Evolutionary conservation across 768 basidiomycete genomes (phyloP).

Genomic region (Wakefieldia striispora): DNA sequence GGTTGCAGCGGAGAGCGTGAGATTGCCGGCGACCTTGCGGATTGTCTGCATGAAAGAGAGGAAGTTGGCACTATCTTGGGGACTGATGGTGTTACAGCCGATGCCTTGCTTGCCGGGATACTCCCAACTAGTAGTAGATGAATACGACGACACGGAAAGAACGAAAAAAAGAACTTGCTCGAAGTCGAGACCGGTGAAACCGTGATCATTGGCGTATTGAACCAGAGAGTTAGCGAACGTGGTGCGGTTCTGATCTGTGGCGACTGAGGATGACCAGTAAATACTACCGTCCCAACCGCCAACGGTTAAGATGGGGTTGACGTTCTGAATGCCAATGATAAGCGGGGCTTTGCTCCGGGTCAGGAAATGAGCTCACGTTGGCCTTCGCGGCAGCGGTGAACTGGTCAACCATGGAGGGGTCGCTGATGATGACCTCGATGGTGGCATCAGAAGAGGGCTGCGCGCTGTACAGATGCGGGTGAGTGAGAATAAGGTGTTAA

Average conservation of each 20-base stretch:
- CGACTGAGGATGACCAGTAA: slow-evolving; percentile 61
- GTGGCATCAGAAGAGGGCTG: slow-evolving; percentile 19
- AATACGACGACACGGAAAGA: background rate
- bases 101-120: slow-evolving; percentile 72
- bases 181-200: slow-evolving; percentile 65
- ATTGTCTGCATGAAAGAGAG: slow-evolving; percentile 73
- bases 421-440: slow-evolving; percentile 9
- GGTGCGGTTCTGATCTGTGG: slow-evolving; percentile 51
- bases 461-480: slow-evolving; percentile 11
- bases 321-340: slow-evolving; percentile 36
- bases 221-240: slow-evolving; percentile 55
- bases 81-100: slow-evolving; percentile 62
- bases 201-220: slow-evolving; percentile 45
- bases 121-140: slow-evolving; percentile 64
- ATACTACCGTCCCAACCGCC: slow-evolving; percentile 68
- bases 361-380: slow-evolving; percentile 16
- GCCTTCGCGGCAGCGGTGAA: slow-evolving; percentile 27
- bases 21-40: slow-evolving; percentile 49
- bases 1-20: slow-evolving; percentile 73
- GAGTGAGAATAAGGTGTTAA: background rate
- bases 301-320: slow-evolving; percentile 56
- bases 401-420: slow-evolving; percentile 6
- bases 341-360: background rate
- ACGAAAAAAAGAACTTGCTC: slow-evolving; percentile 46
- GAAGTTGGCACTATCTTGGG: slow-evolving; percentile 75